phyloP scores from a whole-genome alignment of 306 rosid species.

The Citrullus colocynthis region DNA sequence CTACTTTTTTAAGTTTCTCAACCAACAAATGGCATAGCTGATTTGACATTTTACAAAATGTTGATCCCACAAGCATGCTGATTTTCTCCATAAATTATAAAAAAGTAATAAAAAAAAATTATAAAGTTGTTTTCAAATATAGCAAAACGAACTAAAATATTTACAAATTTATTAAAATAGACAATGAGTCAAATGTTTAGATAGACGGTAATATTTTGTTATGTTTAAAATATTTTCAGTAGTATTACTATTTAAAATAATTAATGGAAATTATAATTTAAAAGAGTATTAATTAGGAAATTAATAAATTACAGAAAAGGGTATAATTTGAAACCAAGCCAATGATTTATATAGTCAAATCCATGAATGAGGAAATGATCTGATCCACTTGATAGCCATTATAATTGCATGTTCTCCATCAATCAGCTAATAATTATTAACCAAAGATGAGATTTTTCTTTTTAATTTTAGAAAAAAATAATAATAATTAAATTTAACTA shows the following conservation, averaged over 20 bases:
- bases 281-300: background rate
- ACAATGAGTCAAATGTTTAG: too few relatives aligned
- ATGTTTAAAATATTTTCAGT: too few relatives aligned
- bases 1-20: background rate
- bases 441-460: background rate
- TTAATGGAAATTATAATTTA: too few relatives aligned
- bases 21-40: background rate
- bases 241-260: too few relatives aligned
- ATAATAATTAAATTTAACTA: background rate
- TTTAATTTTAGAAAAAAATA: background rate
- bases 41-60: background rate
- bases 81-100: background rate
- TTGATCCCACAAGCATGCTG: background rate
- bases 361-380: background rate
- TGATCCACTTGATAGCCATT: background rate
- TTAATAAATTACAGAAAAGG: background rate
- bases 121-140: too few relatives aligned
- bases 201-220: too few relatives aligned
- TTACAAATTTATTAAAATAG: too few relatives aligned
- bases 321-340: background rate
- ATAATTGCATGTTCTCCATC: conserved; percentile 16
- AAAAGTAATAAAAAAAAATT: too few relatives aligned
- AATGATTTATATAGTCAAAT: background rate
- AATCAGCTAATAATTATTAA: conserved; percentile 15
- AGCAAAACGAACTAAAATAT: too few relatives aligned